phyloP scores from a whole-genome alignment of 148 eudicot species.

The Drosera capensis region DNA sequence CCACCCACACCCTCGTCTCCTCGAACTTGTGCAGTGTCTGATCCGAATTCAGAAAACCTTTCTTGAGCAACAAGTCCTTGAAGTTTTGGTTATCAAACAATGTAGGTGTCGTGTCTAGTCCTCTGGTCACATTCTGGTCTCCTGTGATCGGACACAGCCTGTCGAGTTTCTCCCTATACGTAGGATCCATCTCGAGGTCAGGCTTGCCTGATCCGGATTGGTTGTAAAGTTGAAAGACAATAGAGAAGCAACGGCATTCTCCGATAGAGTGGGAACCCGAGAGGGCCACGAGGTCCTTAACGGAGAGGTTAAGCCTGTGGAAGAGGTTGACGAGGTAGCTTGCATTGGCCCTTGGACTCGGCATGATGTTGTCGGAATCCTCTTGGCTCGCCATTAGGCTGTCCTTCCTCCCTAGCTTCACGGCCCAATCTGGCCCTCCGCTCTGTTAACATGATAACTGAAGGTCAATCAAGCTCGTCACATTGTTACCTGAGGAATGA shows the following conservation, averaged over 20 bases:
- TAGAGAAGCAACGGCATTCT: constrained; percentile 70
- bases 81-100: constrained; percentile 64
- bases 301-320: constrained; percentile 36
- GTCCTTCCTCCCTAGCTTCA: constrained; percentile 68
- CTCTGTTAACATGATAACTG: constrained; percentile 42
- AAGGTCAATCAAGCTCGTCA: too few species aligned
- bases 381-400: constrained; percentile 76
- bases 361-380: constrained; percentile 71
- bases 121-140: constrained; percentile 51
- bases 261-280: constrained; percentile 95
- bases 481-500: too few species aligned
- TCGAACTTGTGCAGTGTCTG: constrained; percentile 28
- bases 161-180: constrained; percentile 30
- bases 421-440: constrained; percentile 93
- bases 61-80: constrained; percentile 55
- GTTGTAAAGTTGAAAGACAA: constrained; percentile 72
- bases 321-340: constrained; percentile 46
- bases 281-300: constrained; percentile 66
- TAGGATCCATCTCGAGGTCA: constrained; percentile 60
- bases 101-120: constrained; percentile 56
- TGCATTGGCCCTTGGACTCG: constrained; percentile 85
- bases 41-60: constrained; percentile 75
- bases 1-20: constrained; percentile 40
- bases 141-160: constrained; percentile 51
- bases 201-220: constrained; percentile 73